Conservation (phyloP, 495 filamentous ascomycete genomes). For the Rostrohypoxylon terebratum region DNA sequence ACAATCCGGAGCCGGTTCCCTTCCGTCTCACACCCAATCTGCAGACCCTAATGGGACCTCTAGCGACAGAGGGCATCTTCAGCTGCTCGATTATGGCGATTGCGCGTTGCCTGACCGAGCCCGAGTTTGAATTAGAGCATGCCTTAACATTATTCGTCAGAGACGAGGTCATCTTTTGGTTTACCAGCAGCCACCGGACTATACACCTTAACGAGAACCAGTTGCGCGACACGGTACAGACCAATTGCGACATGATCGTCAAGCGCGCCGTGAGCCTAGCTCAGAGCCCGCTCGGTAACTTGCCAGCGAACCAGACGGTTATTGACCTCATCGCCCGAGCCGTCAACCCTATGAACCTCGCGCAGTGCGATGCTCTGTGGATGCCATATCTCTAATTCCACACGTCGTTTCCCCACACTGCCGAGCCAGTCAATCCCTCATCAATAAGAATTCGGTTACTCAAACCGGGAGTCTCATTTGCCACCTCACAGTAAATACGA, state of each 20-base stretch:
- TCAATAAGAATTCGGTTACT: no score
- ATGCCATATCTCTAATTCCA: conserved; percentile 88
- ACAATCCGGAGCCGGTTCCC: conserved; percentile 92
- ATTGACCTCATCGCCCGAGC: conserved; percentile 89
- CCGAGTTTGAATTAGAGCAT: conserved; percentile 88
- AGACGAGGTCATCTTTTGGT: conserved; percentile 99
- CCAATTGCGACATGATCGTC: conserved; percentile 89
- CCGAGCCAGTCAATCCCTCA: not conserved
- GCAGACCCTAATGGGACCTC: conserved; percentile 92
- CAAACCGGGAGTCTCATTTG: no score
- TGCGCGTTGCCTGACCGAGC: conserved; percentile 93
- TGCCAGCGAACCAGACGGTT: conserved; percentile 96
- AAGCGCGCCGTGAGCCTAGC: conserved; percentile 88
- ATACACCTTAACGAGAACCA: conserved; percentile 70
- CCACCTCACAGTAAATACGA: not conserved
- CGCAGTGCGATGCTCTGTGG: conserved; percentile 90
- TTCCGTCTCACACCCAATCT: conserved; percentile 98
- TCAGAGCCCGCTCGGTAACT: conserved; percentile 67
- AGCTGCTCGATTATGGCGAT: conserved; percentile 93
- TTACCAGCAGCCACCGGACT: conserved; percentile 79
- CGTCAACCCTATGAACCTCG: conserved; percentile 86
- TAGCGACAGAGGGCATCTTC: conserved; percentile 95
- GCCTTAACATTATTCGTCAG: conserved; percentile 93
- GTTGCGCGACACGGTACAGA: conserved; percentile 86
- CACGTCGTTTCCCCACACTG: not conserved